phyloP scores from a whole-genome alignment of 257 asterid species.

The Fraxinus cuspidata region DNA sequence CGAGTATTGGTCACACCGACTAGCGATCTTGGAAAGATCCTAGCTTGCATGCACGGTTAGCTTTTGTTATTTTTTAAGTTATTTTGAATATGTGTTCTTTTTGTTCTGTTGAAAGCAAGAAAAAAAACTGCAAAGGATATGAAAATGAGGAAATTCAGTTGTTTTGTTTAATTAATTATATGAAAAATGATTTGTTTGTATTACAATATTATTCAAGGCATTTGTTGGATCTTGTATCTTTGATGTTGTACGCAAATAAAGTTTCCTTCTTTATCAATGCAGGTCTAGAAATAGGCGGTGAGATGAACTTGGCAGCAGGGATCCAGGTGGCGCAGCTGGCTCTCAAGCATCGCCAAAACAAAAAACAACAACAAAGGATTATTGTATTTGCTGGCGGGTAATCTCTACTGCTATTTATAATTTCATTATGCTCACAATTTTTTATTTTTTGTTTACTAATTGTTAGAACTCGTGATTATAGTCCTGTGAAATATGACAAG shows the following conservation, averaged over 20 bases:
- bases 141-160: conserved; percentile 2
- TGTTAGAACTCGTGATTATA: conserved; percentile 33
- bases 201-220: neutral
- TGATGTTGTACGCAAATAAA: neutral
- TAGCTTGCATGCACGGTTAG: conserved; percentile 98
- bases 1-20: conserved; percentile 95
- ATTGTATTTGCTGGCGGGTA: conserved; percentile 97
- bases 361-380: conserved; percentile 94
- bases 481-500: conserved; percentile 93
- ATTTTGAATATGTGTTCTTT: neutral
- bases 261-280: conserved; percentile 17
- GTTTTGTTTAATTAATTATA: conserved; percentile 1
- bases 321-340: conserved; percentile 97
- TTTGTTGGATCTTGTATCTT: neutral
- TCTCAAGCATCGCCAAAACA: conserved; percentile 96
- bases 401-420: neutral
- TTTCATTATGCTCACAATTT: neutral
- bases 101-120: neutral
- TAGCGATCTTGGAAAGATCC: conserved; percentile 95
- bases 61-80: conserved; percentile 18
- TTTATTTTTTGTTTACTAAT: neutral
- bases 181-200: neutral
- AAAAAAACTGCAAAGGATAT: neutral
- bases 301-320: conserved; percentile 89
- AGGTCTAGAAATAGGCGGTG: conserved; percentile 92